Percentiles rank a stretch among this genome's conserved stretches.
phyloP scores from a whole-genome alignment of 371 early-diverging fungal species.

The Mucor saturninus region DNA sequence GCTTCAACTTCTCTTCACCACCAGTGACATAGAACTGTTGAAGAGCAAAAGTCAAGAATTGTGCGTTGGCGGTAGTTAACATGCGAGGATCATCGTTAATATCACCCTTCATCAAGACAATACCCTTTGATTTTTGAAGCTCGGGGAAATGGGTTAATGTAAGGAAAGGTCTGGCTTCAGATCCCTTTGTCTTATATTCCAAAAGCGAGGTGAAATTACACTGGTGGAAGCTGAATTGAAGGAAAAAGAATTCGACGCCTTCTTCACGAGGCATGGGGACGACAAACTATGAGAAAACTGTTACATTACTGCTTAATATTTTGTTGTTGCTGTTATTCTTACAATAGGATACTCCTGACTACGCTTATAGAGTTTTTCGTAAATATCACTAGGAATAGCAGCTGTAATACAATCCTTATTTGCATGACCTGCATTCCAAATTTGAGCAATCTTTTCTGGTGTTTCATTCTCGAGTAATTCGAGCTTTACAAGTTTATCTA shows the following conservation, averaged over 20 bases:
- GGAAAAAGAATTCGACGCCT: slow-evolving; percentile 87
- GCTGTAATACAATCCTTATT: slow-evolving; percentile 76
- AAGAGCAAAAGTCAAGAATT: slow-evolving; percentile 79
- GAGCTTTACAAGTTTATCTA: slow-evolving; percentile 82
- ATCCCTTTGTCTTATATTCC: slow-evolving; percentile 87
- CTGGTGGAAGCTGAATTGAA: slow-evolving; percentile 86
- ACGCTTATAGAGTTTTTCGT: slow-evolving; percentile 67
- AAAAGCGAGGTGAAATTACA: slow-evolving; percentile 86
- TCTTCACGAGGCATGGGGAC: slow-evolving; percentile 84
- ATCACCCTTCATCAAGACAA: slow-evolving; percentile 94
- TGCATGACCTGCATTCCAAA: slow-evolving; percentile 87
- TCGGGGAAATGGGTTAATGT: slow-evolving; percentile 91
- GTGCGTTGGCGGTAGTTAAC: slow-evolving; percentile 77
- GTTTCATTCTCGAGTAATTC: slow-evolving; percentile 68
- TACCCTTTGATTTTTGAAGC: slow-evolving; percentile 72
- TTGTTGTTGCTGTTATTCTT: slow-evolving; percentile 15
- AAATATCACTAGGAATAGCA: slow-evolving; percentile 73
- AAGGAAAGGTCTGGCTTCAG: slow-evolving; percentile 82
- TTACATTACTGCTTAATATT: not conserved
- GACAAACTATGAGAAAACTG: slow-evolving; percentile 67
- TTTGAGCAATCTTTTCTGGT: slow-evolving; percentile 69
- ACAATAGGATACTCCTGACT: slow-evolving; percentile 78
- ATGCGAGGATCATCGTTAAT: slow-evolving; percentile 59
- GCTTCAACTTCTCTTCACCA: slow-evolving; percentile 59
- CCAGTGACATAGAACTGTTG: slow-evolving; percentile 92